Evolutionary conservation across 495 filamentous ascomycete genomes (phyloP).

Genomic region (Penicillium flavigenum): DNA sequence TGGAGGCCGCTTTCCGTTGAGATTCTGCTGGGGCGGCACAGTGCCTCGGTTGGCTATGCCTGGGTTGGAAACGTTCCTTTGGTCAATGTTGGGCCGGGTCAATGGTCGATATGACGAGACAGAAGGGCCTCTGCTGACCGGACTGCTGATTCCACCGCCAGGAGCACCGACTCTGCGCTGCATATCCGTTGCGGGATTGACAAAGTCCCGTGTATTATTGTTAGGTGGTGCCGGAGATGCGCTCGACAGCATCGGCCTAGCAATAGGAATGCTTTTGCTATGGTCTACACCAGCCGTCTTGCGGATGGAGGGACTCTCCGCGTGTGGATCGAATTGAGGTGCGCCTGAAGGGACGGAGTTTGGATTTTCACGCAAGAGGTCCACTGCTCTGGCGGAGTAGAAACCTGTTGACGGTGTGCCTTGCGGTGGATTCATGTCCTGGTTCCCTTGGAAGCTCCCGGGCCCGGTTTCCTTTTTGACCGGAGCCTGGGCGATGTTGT

Average conservation of each 20-base stretch:
- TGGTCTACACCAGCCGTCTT: constrained; percentile 91
- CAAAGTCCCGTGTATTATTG: constrained; percentile 45
- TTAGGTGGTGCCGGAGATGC: constrained; percentile 26
- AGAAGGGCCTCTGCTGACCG: constrained; percentile 39
- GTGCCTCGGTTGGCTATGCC: constrained; percentile 21
- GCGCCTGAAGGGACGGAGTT: constrained; percentile 45
- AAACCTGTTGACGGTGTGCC: constrained; percentile 58
- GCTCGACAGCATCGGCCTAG: constrained; percentile 39
- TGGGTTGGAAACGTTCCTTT: constrained; percentile 26
- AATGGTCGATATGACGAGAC: constrained; percentile 47
- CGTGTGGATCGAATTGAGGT: constrained; percentile 73
- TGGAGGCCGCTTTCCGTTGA: constrained; percentile 48
- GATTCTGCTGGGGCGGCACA: constrained; percentile 30
- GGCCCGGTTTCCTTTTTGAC: constrained; percentile 32
- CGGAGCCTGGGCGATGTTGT: constrained; percentile 18
- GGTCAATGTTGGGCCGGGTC: constrained; percentile 41
- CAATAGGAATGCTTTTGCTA: constrained; percentile 65
- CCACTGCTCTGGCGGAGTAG: constrained; percentile 72
- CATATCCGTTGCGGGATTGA: constrained; percentile 70
- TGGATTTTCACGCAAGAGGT: constrained; percentile 47
- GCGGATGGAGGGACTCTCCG: constrained; percentile 82
- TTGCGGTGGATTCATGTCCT: constrained; percentile 34
- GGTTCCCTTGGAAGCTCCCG: constrained; percentile 16
- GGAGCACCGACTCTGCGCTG: constrained; percentile 75
- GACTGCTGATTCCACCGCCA: constrained; percentile 38